Base-by-base conservation (phyloP, 805 yeast genomes). In the Candida dajiaensis region DNA sequence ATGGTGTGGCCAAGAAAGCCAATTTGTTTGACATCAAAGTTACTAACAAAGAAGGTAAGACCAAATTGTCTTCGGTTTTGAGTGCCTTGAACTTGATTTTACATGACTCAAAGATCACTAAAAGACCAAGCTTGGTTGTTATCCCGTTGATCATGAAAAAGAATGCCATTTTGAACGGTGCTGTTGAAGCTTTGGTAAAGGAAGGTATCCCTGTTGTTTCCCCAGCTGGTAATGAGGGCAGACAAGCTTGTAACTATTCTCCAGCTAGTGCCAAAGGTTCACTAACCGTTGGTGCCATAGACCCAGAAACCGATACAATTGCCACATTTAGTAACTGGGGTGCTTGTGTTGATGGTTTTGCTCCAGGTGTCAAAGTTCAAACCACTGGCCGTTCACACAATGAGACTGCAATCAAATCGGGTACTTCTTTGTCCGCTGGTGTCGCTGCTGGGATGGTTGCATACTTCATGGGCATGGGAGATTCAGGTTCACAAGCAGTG, bases 241-340 rank as follows among this genome's bases (percentile, higher is more conserved):
- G 53, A 16, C 66, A 66, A 43, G 76, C 80, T 2, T 77, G 81
- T 53, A 51, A 58, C 5, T 66, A 57, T 41, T 72, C 78, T 19
- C 81, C 81, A 3, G 70, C 75, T 4, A 68, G 76, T 36, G 71
- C 77, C 3, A 70, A 66, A 7, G 72, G 73, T 31, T 85, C 88
- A 0, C 75, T 89, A 12, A 81, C 96, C 0, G 95, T 90, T 4
- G 97, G 97, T 1, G 92, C 97, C 3, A 78, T 88, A 41, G 90
- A 89, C 58, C 92, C 83, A 58, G 63, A 74, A n/a, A 71, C 71
- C 11, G 61, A 88, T 57, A 58, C 71, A 2, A 72, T 89, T 38
- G 92, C 67, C 3, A 16, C 50, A 1, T 63, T 63, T 40, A 59
- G 64, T 23, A 76, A 76, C 59, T 72, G 69, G 69, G 81, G 81